Percentiles rank a stretch among this genome's conserved stretches.
Evolutionary conservation across 345 rosid species (phyloP).

Genomic region (Balakata baccata): DNA sequence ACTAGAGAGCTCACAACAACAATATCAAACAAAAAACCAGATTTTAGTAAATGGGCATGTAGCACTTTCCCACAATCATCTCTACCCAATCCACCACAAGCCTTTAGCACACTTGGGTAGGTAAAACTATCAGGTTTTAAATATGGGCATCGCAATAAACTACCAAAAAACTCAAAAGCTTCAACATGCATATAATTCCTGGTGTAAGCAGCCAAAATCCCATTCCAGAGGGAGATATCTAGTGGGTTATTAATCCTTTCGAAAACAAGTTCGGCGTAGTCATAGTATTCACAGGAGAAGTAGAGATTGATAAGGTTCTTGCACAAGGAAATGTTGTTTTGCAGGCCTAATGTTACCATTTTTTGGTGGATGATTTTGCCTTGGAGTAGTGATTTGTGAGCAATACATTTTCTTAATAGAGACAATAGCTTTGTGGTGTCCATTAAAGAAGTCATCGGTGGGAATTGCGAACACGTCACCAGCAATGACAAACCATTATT

Average conservation of each 20-base stretch:
- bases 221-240: slow-evolving; percentile 60
- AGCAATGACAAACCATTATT: too few relatives aligned
- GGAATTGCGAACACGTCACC: too few relatives aligned
- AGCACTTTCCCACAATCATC: slow-evolving; percentile 43
- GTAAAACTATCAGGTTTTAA: slow-evolving; percentile 54
- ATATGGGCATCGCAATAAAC: slow-evolving; percentile 30
- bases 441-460: too few relatives aligned
- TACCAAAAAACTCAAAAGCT: slow-evolving; percentile 45
- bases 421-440: slow-evolving; percentile 17
- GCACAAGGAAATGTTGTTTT: slow-evolving; percentile 38
- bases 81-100: slow-evolving; percentile 52
- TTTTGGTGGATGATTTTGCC: slow-evolving; percentile 58
- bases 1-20: slow-evolving; percentile 57
- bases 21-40: slow-evolving; percentile 47
- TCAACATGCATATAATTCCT: slow-evolving; percentile 51
- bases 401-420: slow-evolving; percentile 36
- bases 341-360: slow-evolving; percentile 44
- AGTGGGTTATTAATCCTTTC: slow-evolving; percentile 27
- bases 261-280: slow-evolving; percentile 48
- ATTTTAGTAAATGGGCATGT: slow-evolving; percentile 54
- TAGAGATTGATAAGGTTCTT: slow-evolving; percentile 55
- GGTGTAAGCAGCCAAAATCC: slow-evolving; percentile 49
- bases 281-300: slow-evolving; percentile 43
- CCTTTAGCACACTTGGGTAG: slow-evolving; percentile 61
- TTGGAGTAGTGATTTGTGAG: slow-evolving; percentile 30